These are phyloP conservation scores for Sporothrix inflata DNA, from an alignment of 2,329 filamentous ascomycete genomes.

Conservation along the genomic window DNA sequence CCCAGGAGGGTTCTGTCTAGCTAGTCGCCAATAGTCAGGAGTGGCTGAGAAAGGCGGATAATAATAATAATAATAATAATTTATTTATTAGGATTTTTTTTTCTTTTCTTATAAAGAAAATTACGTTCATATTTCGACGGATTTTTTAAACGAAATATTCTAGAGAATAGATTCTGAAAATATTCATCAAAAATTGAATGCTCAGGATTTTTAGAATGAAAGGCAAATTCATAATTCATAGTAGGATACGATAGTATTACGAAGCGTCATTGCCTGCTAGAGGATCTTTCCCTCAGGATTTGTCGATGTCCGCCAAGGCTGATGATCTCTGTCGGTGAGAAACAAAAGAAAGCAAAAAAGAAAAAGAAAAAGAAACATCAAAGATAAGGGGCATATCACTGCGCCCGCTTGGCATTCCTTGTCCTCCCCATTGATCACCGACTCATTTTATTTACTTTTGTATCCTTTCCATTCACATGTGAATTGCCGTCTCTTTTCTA, in stretches of 20 bases:
- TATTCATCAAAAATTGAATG: too few relatives aligned
- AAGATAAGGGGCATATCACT: not conserved
- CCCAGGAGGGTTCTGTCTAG: too few relatives aligned
- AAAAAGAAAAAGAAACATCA: not conserved
- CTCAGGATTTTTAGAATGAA: too few relatives aligned
- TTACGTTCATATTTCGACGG: too few relatives aligned
- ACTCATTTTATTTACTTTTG: not conserved
- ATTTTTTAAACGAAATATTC: too few relatives aligned
- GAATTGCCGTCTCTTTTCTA: not conserved
- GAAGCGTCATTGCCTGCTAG: not conserved
- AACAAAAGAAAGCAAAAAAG: not conserved
- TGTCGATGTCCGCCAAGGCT: not conserved
- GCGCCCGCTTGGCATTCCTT: conserved; percentile 16
- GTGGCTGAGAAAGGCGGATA: too few relatives aligned
- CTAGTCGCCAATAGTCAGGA: too few relatives aligned
- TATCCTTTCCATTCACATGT: not conserved
- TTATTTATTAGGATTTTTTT: too few relatives aligned
- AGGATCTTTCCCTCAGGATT: not conserved
- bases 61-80: too few relatives aligned
- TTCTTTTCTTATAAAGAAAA: not conserved
- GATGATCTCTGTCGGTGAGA: conserved; percentile 9
- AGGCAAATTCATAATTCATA: too few relatives aligned
- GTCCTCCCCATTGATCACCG: not conserved
- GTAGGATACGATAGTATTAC: not conserved
- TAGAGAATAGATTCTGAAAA: too few relatives aligned